phyloP scores from a whole-genome alignment of 257 asterid genomes.

The Petrea volubilis region DNA sequence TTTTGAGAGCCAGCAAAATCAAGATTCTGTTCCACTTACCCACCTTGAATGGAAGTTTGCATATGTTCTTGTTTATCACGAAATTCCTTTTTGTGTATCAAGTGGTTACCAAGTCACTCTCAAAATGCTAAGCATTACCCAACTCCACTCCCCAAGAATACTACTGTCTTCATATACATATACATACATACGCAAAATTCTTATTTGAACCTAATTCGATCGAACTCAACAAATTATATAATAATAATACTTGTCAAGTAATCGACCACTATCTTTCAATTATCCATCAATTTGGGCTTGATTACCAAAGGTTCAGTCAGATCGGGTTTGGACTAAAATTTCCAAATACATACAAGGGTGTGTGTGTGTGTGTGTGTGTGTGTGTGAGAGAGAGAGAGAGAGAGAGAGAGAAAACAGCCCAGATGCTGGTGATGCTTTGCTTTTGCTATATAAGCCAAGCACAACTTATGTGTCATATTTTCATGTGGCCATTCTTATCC shows the following conservation, averaged over 20 bases:
- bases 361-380: too few species aligned
- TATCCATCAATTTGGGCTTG: too few species aligned
- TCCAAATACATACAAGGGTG: too few species aligned
- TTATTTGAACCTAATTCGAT: too few species aligned
- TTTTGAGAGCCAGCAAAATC: neutral
- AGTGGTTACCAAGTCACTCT: slow-evolving; percentile 24
- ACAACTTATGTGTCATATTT: slow-evolving; percentile 2
- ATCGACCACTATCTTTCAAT: too few species aligned
- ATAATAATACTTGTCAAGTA: too few species aligned
- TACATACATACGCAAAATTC: too few species aligned
- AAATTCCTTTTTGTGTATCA: neutral
- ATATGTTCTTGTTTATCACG: neutral
- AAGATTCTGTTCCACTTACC: neutral
- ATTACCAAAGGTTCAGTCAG: too few species aligned
- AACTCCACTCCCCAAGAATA: neutral
- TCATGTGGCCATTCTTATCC: slow-evolving; percentile 21
- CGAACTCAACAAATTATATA: too few species aligned
- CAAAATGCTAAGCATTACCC: neutral
- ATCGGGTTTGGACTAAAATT: too few species aligned
- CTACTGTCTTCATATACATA: too few species aligned
- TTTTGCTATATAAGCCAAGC: slow-evolving; percentile 13
- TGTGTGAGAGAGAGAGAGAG: too few species aligned
- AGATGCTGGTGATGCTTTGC: neutral
- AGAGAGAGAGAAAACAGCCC: neutral
- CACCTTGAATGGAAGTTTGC: neutral